Conservation (phyloP, 352 stramenopile species). For the Phytophthora ohioensis region DNA sequence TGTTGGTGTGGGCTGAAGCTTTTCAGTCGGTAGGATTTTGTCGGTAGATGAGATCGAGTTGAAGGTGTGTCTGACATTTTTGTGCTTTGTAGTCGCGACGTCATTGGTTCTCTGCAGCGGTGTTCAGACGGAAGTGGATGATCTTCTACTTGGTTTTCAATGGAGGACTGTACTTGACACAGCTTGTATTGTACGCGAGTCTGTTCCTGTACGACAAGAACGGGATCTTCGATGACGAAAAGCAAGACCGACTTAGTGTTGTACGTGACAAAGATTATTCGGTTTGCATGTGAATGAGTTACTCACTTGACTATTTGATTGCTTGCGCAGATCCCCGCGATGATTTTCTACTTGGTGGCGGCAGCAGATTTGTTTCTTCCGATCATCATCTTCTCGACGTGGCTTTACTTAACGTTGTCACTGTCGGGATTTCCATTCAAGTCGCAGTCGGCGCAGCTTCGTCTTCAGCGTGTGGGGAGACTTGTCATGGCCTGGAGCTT, state of each 20-base stretch:
- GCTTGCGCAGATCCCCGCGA: slow-evolving; percentile 64
- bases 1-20: slow-evolving; percentile 91
- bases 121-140: slow-evolving; percentile 91
- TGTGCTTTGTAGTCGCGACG: slow-evolving; percentile 67
- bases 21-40: slow-evolving; percentile 80
- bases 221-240: slow-evolving; percentile 83
- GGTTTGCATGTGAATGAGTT: slow-evolving; percentile 1
- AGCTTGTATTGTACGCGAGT: slow-evolving; percentile 90
- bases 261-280: slow-evolving; percentile 39
- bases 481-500: slow-evolving; percentile 87
- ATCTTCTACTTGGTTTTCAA: slow-evolving; percentile 95
- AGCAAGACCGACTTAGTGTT: slow-evolving; percentile 73
- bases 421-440: slow-evolving; percentile 91
- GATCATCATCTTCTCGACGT: slow-evolving; percentile 90
- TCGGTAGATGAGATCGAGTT: neutral
- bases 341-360: slow-evolving; percentile 86
- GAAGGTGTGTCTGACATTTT: slow-evolving; percentile 11
- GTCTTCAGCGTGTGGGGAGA: slow-evolving; percentile 65
- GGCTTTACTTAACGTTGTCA: slow-evolving; percentile 90
- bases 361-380: slow-evolving; percentile 89
- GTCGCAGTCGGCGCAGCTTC: slow-evolving; percentile 59
- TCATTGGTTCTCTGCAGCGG: slow-evolving; percentile 90
- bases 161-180: slow-evolving; percentile 85
- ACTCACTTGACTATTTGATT: slow-evolving; percentile 9
- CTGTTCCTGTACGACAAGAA: slow-evolving; percentile 89